Evolutionary conservation across 2,329 filamentous ascomycete genomes (phyloP).

Genomic region (Claviceps digitariae): DNA sequence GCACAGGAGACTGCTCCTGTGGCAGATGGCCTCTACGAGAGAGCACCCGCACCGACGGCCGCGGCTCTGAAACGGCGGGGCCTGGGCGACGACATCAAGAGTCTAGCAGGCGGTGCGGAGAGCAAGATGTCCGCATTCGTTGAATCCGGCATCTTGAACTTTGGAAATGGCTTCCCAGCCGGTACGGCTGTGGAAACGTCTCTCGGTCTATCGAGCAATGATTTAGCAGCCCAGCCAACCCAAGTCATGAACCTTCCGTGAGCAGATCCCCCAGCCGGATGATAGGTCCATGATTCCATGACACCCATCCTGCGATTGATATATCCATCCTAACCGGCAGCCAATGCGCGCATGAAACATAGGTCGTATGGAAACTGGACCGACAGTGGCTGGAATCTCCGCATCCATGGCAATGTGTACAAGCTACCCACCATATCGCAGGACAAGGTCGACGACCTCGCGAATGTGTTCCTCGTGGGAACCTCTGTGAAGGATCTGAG

Average conservation of each 20-base stretch:
- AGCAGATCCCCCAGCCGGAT: slow-evolving; percentile 9
- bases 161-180: slow-evolving; percentile 53
- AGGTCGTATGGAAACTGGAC: slow-evolving; percentile 62
- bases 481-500: slow-evolving; percentile 47
- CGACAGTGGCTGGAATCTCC: slow-evolving; percentile 59
- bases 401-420: slow-evolving; percentile 70
- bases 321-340: neutral
- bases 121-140: slow-evolving; percentile 46
- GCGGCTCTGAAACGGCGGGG: slow-evolving; percentile 17
- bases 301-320: too few species aligned
- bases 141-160: slow-evolving; percentile 51
- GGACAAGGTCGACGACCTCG: slow-evolving; percentile 51
- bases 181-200: slow-evolving; percentile 46
- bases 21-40: slow-evolving; percentile 3
- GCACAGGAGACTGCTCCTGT: neutral
- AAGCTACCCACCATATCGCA: slow-evolving; percentile 58
- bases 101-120: slow-evolving; percentile 37
- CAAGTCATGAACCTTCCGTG: slow-evolving; percentile 57
- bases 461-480: slow-evolving; percentile 57
- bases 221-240: slow-evolving; percentile 50
- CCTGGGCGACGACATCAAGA: slow-evolving; percentile 28
- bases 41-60: slow-evolving; percentile 14
- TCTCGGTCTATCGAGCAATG: slow-evolving; percentile 42
- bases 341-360: slow-evolving; percentile 15
- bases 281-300: neutral